These are phyloP conservation scores for Lindgomyces ingoldianus DNA, from an alignment of 495 filamentous ascomycete species.

Conservation along the genomic window DNA sequence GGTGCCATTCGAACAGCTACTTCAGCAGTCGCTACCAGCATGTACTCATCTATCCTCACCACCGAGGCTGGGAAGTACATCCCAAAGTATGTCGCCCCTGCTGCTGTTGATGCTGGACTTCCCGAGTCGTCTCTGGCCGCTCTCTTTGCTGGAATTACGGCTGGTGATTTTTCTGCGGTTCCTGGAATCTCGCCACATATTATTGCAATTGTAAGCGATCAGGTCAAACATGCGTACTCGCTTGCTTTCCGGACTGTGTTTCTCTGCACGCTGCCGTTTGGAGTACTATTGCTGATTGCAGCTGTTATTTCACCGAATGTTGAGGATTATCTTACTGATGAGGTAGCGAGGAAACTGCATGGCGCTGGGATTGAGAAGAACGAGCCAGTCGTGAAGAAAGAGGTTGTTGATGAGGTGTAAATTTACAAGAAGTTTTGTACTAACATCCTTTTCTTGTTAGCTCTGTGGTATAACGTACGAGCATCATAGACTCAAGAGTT, in stretches of 20 bases:
- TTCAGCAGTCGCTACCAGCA: slow-evolving; percentile 17
- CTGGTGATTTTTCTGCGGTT: slow-evolving; percentile 18
- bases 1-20: slow-evolving; percentile 27
- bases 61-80: slow-evolving; percentile 23
- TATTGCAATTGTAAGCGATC: slow-evolving; percentile 2
- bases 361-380: slow-evolving; percentile 3
- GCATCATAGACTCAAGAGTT: too few species aligned
- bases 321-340: slow-evolving; percentile 29
- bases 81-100: slow-evolving; percentile 21
- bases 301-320: slow-evolving; percentile 28
- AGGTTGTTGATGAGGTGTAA: slow-evolving; percentile 14
- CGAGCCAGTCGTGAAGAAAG: slow-evolving; percentile 10
- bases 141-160: slow-evolving; percentile 13
- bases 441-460: too few species aligned
- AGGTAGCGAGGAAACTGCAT: slow-evolving; percentile 30
- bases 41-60: slow-evolving; percentile 31
- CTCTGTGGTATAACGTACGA: too few species aligned
- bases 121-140: slow-evolving; percentile 9
- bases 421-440: too few species aligned
- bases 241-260: slow-evolving; percentile 22
- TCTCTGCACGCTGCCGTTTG: slow-evolving; percentile 34
- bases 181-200: slow-evolving; percentile 24
- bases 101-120: slow-evolving; percentile 23
- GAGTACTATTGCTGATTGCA: slow-evolving; percentile 23
- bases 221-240: slow-evolving; percentile 29